Evolutionary conservation across 2,329 filamentous ascomycete genomes (phyloP).

Genomic region (Colletotrichum cuscutae): DNA sequence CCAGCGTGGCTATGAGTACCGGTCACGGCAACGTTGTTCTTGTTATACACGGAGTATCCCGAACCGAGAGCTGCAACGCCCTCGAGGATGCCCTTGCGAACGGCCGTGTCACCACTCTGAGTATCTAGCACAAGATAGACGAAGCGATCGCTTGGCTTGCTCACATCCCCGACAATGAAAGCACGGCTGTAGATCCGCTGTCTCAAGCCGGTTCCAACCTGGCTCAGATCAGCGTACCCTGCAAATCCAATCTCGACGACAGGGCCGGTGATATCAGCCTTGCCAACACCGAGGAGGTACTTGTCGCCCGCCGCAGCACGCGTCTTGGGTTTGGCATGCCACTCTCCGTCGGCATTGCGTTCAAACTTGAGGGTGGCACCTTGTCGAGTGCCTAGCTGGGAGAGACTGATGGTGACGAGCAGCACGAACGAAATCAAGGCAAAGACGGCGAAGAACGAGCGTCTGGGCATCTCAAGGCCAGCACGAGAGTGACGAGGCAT

Average conservation of each 20-base stretch:
- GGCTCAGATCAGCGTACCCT: conserved; percentile 88
- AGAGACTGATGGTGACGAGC: conserved; percentile 22
- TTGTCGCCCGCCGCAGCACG: conserved; percentile 46
- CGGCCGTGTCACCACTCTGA: conserved; percentile 87
- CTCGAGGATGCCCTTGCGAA: conserved; percentile 87
- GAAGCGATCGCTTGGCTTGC: conserved; percentile 76
- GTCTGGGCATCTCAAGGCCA: conserved; percentile 21
- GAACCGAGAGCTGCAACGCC: conserved; percentile 75
- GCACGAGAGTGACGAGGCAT: conserved; percentile 27
- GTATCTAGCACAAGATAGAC: conserved; percentile 90
- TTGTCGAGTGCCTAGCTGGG: conserved; percentile 5
- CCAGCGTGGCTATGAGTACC: conserved; percentile 95
- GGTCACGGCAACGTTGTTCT: conserved; percentile 87
- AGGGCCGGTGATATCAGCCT: conserved; percentile 73
- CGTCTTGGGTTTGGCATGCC: conserved; percentile 23
- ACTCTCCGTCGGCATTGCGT: conserved; percentile 18
- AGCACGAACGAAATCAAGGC: conserved; percentile 28
- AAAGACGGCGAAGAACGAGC: conserved; percentile 30
- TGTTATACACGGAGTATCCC: conserved; percentile 79
- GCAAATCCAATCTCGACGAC: conserved; percentile 92
- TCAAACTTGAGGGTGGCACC: conserved; percentile 9
- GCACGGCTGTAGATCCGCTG: conserved; percentile 90
- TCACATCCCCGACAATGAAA: conserved; percentile 82
- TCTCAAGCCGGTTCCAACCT: conserved; percentile 84
- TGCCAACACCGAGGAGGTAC: conserved; percentile 66